phyloP scores from a whole-genome alignment of 2,329 filamentous ascomycete genomes.

The Stenocarpella maydis region DNA sequence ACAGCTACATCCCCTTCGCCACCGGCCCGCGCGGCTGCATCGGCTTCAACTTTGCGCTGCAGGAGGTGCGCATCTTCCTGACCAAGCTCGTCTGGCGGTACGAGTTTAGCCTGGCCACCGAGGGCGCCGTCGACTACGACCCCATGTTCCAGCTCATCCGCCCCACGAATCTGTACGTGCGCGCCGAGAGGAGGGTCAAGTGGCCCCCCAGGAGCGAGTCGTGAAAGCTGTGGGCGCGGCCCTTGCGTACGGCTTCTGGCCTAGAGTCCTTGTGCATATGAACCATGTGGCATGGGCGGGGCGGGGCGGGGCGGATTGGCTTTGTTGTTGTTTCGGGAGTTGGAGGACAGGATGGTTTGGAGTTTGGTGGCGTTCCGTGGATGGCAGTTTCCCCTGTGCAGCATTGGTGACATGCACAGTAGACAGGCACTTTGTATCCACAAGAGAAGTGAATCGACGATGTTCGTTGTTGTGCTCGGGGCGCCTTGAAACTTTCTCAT shows the following conservation, averaged over 20 bases:
- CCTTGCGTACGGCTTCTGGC: neutral
- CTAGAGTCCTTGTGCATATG: neutral
- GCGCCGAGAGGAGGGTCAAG: slow-evolving; percentile 56
- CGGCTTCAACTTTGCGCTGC: slow-evolving; percentile 70
- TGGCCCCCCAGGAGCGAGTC: slow-evolving; percentile 50
- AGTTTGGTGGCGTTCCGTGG: neutral
- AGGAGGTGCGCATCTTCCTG: slow-evolving; percentile 67
- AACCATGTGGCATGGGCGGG: neutral
- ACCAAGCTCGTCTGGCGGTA: slow-evolving; percentile 67
- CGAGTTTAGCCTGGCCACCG: slow-evolving; percentile 59
- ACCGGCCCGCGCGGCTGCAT: slow-evolving; percentile 66
- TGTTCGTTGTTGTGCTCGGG: neutral
- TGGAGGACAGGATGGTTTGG: neutral
- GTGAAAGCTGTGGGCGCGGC: neutral
- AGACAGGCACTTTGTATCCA: neutral
- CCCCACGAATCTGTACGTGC: slow-evolving; percentile 62
- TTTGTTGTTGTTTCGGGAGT: neutral
- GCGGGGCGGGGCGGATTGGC: neutral
- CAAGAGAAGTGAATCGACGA: neutral
- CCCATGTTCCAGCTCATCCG: slow-evolving; percentile 67
- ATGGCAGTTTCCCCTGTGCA: neutral
- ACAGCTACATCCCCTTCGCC: slow-evolving; percentile 66
- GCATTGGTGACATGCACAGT: neutral
- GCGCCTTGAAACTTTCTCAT: neutral
- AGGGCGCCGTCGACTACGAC: slow-evolving; percentile 64